Evolutionary conservation across 441 rosid species (phyloP).

Genomic region (Jatropha podagrica): DNA sequence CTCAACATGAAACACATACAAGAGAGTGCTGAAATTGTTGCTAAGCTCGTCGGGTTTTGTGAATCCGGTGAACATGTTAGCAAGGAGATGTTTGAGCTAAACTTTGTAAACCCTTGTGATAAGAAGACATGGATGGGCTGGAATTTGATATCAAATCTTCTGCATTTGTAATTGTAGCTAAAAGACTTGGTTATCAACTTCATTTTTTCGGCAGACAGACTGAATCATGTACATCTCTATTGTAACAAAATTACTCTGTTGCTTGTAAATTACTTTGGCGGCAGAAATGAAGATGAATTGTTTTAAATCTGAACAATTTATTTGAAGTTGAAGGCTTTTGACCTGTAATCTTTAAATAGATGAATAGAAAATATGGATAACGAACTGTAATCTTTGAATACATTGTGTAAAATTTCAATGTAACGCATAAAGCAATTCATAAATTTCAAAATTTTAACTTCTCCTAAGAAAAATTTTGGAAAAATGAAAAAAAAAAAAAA

Average conservation of each 20-base stretch:
- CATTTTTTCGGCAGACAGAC: background rate
- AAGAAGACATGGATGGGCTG: conserved; percentile 93
- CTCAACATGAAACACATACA: conserved; percentile 59
- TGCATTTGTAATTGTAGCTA: conserved; percentile 59
- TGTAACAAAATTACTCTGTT: background rate
- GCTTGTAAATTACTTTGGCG: background rate
- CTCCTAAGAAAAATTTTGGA: too few species aligned
- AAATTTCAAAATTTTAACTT: background rate
- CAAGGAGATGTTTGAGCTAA: conserved; percentile 90
- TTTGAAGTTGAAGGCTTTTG: background rate
- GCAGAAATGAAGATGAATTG: conserved; percentile 4
- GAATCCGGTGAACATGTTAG: conserved; percentile 72
- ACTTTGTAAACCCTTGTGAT: conserved; percentile 62
- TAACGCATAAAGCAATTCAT: background rate
- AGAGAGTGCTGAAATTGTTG: conserved; percentile 80
- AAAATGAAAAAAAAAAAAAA: background rate
- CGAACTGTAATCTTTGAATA: too few species aligned
- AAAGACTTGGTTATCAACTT: background rate
- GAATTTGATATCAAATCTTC: conserved; percentile 77
- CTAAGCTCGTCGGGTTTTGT: conserved; percentile 83
- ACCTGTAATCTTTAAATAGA: too few species aligned
- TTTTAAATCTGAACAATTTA: too few species aligned
- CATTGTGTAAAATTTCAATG: too few species aligned
- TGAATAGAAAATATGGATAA: too few species aligned
- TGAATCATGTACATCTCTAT: background rate